These are phyloP conservation scores for Fraxinus sp. DNA, from an alignment of 305 asterid genomes.

Conservation along the genomic window DNA sequence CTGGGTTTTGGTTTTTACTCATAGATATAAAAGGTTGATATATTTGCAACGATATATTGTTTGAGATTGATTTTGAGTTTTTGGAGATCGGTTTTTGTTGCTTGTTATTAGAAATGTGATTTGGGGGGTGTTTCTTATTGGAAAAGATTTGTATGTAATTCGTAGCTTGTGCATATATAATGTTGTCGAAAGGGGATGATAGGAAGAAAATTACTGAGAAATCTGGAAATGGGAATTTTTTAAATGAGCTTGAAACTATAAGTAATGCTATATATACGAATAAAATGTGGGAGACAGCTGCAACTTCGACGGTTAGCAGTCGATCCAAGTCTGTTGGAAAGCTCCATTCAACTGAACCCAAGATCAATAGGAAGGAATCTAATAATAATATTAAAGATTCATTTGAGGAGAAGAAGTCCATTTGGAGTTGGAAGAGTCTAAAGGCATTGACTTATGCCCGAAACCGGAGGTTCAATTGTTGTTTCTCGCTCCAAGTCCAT, in stretches of 20 bases:
- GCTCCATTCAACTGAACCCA: slow-evolving; percentile 26
- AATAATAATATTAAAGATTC: slow-evolving; percentile 33
- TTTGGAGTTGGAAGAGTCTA: slow-evolving; percentile 50
- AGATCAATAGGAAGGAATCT: slow-evolving; percentile 20
- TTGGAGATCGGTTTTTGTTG: neutral
- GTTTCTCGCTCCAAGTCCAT: slow-evolving; percentile 78
- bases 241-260: slow-evolving; percentile 66
- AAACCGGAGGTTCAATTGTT: slow-evolving; percentile 47
- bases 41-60: neutral
- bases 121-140: slow-evolving; percentile 18
- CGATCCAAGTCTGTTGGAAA: slow-evolving; percentile 46
- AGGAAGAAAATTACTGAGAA: slow-evolving; percentile 62
- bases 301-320: slow-evolving; percentile 41
- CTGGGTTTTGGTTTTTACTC: slow-evolving; percentile 12
- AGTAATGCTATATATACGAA: slow-evolving; percentile 55
- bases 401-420: slow-evolving; percentile 48
- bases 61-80: slow-evolving; percentile 2
- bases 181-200: slow-evolving; percentile 56
- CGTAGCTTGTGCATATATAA: slow-evolving; percentile 42
- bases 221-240: slow-evolving; percentile 60
- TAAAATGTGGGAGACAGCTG: slow-evolving; percentile 33
- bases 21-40: neutral
- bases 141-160: slow-evolving; percentile 30
- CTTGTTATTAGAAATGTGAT: neutral
- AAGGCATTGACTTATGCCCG: slow-evolving; percentile 49